phyloP scores from a whole-genome alignment of 306 rosid species.

The Prinsepia uniflora region DNA sequence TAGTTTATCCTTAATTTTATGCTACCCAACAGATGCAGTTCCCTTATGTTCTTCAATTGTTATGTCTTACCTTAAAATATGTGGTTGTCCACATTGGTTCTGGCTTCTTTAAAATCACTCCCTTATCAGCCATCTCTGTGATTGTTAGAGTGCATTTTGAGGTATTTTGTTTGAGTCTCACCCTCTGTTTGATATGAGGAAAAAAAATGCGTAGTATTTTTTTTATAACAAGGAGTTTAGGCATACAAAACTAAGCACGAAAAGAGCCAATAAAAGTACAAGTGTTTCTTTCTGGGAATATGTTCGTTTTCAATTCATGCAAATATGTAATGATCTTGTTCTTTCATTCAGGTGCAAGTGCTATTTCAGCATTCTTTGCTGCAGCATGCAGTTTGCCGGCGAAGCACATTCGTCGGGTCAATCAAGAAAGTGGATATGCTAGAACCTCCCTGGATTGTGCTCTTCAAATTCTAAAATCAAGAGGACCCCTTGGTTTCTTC shows the following conservation, averaged over 20 bases:
- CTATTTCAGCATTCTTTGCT: slow-evolving; percentile 62
- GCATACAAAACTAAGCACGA: too few relatives aligned
- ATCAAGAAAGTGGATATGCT: slow-evolving; percentile 42
- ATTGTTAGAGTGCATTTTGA: not conserved
- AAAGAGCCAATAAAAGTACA: not conserved
- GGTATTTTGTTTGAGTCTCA: not conserved
- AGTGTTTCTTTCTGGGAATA: too few relatives aligned
- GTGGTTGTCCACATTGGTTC: not conserved
- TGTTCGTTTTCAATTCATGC: too few relatives aligned
- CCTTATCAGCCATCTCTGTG: too few relatives aligned
- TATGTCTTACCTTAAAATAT: not conserved
- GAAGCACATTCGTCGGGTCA: slow-evolving; percentile 43
- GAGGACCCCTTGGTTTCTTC: slow-evolving; percentile 59
- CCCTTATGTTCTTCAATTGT: not conserved
- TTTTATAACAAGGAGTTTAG: too few relatives aligned
- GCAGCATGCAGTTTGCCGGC: slow-evolving; percentile 72
- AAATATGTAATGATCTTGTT: not conserved
- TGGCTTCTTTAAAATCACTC: too few relatives aligned
- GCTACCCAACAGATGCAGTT: not conserved
- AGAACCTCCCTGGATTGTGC: slow-evolving; percentile 55
- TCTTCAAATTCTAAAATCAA: slow-evolving; percentile 47
- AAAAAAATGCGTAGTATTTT: not conserved
- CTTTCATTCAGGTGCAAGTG: slow-evolving; percentile 49
- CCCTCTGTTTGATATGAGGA: not conserved
- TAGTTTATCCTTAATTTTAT: not conserved